These are phyloP conservation scores for Tolypocladium ovalisporum DNA, from an alignment of 2,329 filamentous ascomycete genomes.

Conservation along the genomic window DNA sequence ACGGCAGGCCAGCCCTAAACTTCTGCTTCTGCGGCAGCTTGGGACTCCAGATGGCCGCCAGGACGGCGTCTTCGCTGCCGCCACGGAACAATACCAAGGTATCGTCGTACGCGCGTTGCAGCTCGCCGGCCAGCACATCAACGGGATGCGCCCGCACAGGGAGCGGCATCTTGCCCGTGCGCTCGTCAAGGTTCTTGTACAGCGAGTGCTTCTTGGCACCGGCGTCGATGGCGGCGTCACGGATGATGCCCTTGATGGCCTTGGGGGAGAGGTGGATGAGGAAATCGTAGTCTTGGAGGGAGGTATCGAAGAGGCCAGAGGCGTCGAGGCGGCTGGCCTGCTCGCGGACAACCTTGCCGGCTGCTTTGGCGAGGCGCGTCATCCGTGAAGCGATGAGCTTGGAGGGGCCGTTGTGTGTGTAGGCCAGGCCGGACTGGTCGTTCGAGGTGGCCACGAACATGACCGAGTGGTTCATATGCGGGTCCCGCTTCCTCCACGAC, in stretches of 20 bases:
- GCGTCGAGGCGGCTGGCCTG: constrained; percentile 40
- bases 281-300: constrained; percentile 73
- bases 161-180: constrained; percentile 30
- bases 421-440: constrained; percentile 68
- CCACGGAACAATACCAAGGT: constrained; percentile 74
- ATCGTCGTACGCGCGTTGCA: constrained; percentile 55
- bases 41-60: constrained; percentile 50
- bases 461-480: constrained; percentile 71
- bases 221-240: constrained; percentile 24
- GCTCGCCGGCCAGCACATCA: constrained; percentile 52
- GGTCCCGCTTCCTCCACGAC: constrained; percentile 80
- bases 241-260: constrained; percentile 29
- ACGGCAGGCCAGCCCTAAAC: constrained; percentile 63
- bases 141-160: constrained; percentile 51
- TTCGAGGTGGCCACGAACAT: constrained; percentile 73
- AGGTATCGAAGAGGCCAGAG: constrained; percentile 55
- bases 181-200: constrained; percentile 73
- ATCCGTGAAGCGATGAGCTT: constrained; percentile 79
- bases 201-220: constrained; percentile 31
- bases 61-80: constrained; percentile 42
- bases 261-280: constrained; percentile 60
- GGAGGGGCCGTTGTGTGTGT: constrained; percentile 60
- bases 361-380: constrained; percentile 70
- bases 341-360: constrained; percentile 48
- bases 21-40: constrained; percentile 36